Evolutionary conservation across 2,329 filamentous ascomycete genomes (phyloP).

Genomic region (Talaromyces piceae): DNA sequence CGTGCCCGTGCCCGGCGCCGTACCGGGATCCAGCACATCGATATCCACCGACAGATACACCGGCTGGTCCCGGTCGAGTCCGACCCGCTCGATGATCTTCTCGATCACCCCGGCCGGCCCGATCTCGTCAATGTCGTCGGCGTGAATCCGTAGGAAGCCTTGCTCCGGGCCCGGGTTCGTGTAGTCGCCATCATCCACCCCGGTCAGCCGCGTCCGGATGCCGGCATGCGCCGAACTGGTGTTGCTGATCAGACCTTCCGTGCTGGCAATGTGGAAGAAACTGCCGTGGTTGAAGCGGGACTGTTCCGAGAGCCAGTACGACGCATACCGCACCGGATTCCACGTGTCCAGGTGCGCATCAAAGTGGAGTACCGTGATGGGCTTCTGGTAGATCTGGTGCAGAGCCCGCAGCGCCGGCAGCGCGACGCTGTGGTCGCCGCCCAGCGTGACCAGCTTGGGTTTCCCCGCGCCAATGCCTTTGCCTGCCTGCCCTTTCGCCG

Average conservation of each 20-base stretch:
- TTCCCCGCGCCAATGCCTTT: conserved; percentile 29
- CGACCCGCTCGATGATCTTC: conserved; percentile 63
- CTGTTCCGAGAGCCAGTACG: conserved; percentile 63
- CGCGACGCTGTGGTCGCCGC: conserved; percentile 66
- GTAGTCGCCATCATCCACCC: conserved; percentile 58
- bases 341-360: conserved; percentile 78
- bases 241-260: conserved; percentile 72
- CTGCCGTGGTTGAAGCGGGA: conserved; percentile 78
- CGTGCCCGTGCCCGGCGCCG: conserved; percentile 70
- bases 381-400: conserved; percentile 52
- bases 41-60: conserved; percentile 79
- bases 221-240: conserved; percentile 72
- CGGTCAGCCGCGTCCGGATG: conserved; percentile 67
- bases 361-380: conserved; percentile 66
- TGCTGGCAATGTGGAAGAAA: conserved; percentile 84
- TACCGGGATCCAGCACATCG: conserved; percentile 68
- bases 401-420: conserved; percentile 63
- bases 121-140: conserved; percentile 80
- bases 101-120: conserved; percentile 64
- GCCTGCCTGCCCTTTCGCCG: conserved; percentile 18
- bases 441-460: conserved; percentile 58
- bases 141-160: conserved; percentile 71
- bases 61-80: conserved; percentile 56
- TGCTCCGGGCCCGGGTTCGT: conserved; percentile 62
- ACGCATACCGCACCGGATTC: conserved; percentile 71